phyloP scores from a whole-genome alignment of 164 flowering plant species.

The Chloranthus sessilifolius region DNA sequence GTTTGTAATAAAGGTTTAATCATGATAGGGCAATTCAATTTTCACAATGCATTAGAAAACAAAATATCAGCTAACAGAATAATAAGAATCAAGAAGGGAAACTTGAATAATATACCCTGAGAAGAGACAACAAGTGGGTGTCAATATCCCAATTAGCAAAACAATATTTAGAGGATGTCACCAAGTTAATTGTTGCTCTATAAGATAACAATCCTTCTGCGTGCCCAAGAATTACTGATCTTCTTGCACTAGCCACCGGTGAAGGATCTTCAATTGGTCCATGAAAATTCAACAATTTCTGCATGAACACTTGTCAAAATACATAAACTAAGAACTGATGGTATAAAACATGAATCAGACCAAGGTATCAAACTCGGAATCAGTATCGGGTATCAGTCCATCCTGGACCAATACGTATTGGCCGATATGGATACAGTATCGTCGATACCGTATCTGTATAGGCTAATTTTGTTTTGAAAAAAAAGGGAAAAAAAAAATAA shows the following conservation, averaged over 20 bases:
- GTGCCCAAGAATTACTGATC: constrained; percentile 50
- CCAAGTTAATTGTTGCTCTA: constrained; percentile 62
- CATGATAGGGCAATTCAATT: not conserved
- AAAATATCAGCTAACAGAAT: not conserved
- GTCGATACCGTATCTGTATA: too few relatives aligned
- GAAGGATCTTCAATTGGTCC: constrained; percentile 90
- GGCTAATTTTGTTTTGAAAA: too few relatives aligned
- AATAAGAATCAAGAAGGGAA: not conserved
- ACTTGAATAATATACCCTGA: constrained; percentile 50
- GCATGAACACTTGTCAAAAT: constrained; percentile 36
- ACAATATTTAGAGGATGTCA: constrained; percentile 52
- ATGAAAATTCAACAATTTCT: constrained; percentile 64
- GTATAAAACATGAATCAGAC: too few relatives aligned
- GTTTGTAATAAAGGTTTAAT: not conserved
- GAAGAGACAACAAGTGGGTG: constrained; percentile 56
- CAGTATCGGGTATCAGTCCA: too few relatives aligned
- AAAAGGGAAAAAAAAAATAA: too few relatives aligned
- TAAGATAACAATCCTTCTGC: constrained; percentile 66
- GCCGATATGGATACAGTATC: too few relatives aligned
- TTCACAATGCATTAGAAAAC: not conserved
- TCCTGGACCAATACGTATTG: too few relatives aligned
- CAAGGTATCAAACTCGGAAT: too few relatives aligned
- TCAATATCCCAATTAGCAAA: constrained; percentile 62
- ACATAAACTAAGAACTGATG: constrained; percentile 13
- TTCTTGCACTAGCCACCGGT: constrained; percentile 51